Base-by-base conservation (phyloP, 495 filamentous ascomycete genomes). In the Neurospora sp. region DNA sequence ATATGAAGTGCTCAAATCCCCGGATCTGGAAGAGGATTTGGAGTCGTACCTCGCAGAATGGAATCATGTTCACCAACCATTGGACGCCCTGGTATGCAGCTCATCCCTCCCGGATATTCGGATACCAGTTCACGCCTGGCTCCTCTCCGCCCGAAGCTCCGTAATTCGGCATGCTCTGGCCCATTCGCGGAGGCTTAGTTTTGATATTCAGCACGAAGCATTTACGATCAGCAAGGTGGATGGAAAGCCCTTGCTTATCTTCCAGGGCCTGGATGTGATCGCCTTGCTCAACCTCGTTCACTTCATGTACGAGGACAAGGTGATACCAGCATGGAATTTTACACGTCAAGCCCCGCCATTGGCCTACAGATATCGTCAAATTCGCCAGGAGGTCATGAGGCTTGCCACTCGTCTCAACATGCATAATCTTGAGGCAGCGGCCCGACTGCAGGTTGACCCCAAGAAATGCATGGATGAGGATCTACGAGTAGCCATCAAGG, bases 291-390 rank as follows among this genome's bases (percentile, higher is more conserved):
- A 97, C 75, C 75, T 98, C 8, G 87, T 90, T 0, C 86, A 93
- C 41, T 98, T 92, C 78, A 78, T 92, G 9, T 98, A 98, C 80
- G 89, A 89, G 31, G 96, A 98, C 76, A 86, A 81, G 35, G 83
- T 95, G 37, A 84, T 97, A 44, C 94, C 96, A 73, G 89, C 93
- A 18, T 99, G 96, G 96, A 91, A 94, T 69, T 87, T 84, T 72
- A 90, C 89, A 14, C 89, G 88, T 62, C 86, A 87, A 69, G 86
- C 84, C 31, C 87, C 89, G 37, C 85, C 87, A 44, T 86, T 90
- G 80, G 89, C 89, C 10, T 87, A 82, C 76, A 84, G 91, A 69
- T 94, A 91, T 80, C 92, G 93, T 37, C 91, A 94, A 76, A 84
- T 94, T 16, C 90, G 94, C 18, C 86, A 83, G 7, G 94, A 98